phyloP scores from a whole-genome alignment of 208 protist species.

The Blechomonas ayalai region DNA sequence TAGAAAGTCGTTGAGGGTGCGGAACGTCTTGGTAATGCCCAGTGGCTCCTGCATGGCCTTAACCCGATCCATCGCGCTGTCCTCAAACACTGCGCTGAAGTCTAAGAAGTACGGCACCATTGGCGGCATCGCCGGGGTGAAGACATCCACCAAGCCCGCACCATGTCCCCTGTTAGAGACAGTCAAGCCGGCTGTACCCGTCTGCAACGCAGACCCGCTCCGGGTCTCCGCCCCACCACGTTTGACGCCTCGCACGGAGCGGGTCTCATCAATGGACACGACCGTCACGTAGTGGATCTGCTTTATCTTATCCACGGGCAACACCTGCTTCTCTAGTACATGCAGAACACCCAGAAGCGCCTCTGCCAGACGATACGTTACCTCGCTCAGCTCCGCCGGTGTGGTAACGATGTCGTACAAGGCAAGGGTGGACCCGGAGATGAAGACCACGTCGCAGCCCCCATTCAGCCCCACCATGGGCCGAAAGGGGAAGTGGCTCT shows the following conservation, averaged over 20 bases:
- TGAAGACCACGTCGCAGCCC: constrained; percentile 75
- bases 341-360: constrained; percentile 73
- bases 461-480: constrained; percentile 65
- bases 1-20: constrained; percentile 67
- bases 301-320: constrained; percentile 50
- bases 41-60: constrained; percentile 47
- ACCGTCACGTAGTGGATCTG: constrained; percentile 68
- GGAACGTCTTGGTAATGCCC: constrained; percentile 52
- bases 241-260: constrained; percentile 1
- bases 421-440: constrained; percentile 50
- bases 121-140: constrained; percentile 1
- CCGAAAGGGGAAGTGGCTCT: constrained; percentile 62
- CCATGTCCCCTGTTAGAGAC: too few species aligned
- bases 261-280: constrained; percentile 43
- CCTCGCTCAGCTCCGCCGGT: constrained; percentile 25
- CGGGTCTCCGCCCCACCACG: constrained; percentile 2
- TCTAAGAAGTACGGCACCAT: constrained; percentile 75
- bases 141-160: background rate
- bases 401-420: constrained; percentile 70
- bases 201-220: background rate
- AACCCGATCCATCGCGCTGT: constrained; percentile 62
- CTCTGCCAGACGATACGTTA: constrained; percentile 58
- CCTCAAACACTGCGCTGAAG: constrained; percentile 59
- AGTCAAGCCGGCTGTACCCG: constrained; percentile 9
- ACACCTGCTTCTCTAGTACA: constrained; percentile 50